These are phyloP conservation scores for Davidsoniella eucalypti DNA, from an alignment of 2,329 filamentous ascomycete species.

Conservation along the genomic window DNA sequence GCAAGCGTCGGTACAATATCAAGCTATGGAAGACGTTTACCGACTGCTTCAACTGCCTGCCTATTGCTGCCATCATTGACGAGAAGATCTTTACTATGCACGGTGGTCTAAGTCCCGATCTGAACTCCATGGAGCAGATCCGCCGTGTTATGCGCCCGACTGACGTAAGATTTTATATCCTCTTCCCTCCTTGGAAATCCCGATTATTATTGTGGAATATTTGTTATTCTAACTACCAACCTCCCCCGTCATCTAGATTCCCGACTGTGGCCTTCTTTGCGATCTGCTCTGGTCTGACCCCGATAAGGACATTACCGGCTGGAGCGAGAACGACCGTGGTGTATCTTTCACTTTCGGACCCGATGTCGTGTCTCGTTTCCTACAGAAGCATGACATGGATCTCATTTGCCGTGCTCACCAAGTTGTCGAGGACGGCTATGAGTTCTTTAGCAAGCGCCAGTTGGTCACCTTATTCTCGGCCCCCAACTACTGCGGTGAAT, in stretches of 20 bases:
- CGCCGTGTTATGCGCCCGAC: conserved; percentile 96
- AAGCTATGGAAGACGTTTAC: conserved; percentile 99
- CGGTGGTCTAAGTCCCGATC: conserved; percentile 85
- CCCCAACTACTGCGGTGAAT: conserved; percentile 98
- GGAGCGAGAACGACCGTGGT: conserved; percentile 97
- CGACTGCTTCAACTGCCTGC: conserved; percentile 97
- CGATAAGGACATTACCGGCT: conserved; percentile 97
- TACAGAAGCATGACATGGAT: conserved; percentile 99
- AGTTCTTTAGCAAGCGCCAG: conserved; percentile 98
- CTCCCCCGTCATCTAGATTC: conserved; percentile 50
- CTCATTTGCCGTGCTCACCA: conserved; percentile 97
- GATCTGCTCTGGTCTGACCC: conserved; percentile 98
- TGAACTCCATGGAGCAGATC: conserved; percentile 99
- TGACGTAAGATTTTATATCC: conserved; percentile 54
- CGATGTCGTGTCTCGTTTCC: conserved; percentile 89
- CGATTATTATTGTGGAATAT: neutral
- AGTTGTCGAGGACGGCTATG: conserved; percentile 97
- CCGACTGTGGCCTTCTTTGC: conserved; percentile 91
- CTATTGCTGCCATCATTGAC: conserved; percentile 95
- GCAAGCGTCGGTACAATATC: conserved; percentile 98
- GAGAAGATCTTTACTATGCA: conserved; percentile 99
- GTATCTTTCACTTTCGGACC: conserved; percentile 98
- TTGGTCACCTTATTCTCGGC: conserved; percentile 95
- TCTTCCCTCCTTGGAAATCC: neutral
- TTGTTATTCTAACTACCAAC: neutral